Conservation (phyloP, 2,329 filamentous ascomycete species). For the Cytospora leucostoma region DNA sequence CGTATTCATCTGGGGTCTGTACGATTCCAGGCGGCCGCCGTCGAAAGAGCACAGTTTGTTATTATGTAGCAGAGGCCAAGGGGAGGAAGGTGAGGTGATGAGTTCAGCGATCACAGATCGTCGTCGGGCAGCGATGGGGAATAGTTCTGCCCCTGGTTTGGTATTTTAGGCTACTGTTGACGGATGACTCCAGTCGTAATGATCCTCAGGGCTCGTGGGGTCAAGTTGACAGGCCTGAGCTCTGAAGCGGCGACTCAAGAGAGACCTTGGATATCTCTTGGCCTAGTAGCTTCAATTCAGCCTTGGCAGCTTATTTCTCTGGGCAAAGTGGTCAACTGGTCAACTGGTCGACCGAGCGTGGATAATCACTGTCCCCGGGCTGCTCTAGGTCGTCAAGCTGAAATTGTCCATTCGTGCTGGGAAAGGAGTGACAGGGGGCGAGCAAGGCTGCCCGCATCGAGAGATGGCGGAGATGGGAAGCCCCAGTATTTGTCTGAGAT, state of each 20-base stretch:
- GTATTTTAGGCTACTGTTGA: not conserved
- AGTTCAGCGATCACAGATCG: conserved; percentile 9
- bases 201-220: too few species aligned
- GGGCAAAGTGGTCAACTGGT: not conserved
- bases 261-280: not conserved
- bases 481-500: too few species aligned
- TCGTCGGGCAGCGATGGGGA: conserved; percentile 19
- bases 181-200: not conserved
- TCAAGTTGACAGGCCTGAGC: not conserved
- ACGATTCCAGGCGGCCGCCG: conserved; percentile 2
- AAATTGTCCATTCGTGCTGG: too few species aligned
- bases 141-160: conserved; percentile 9
- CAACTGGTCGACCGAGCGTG: not conserved
- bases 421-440: too few species aligned
- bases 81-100: conserved; percentile 1
- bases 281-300: not conserved
- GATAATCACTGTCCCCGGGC: too few species aligned
- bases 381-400: too few species aligned
- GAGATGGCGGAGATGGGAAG: too few species aligned
- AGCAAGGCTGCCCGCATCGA: too few species aligned
- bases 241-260: not conserved
- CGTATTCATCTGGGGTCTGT: conserved; percentile 22
- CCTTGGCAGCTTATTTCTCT: not conserved
- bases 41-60: conserved; percentile 4
- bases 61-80: conserved; percentile 9